Evolutionary conservation across 1,284 basidiomycete genomes (phyloP).

Genomic region (Cryptococcus hybrid): DNA sequence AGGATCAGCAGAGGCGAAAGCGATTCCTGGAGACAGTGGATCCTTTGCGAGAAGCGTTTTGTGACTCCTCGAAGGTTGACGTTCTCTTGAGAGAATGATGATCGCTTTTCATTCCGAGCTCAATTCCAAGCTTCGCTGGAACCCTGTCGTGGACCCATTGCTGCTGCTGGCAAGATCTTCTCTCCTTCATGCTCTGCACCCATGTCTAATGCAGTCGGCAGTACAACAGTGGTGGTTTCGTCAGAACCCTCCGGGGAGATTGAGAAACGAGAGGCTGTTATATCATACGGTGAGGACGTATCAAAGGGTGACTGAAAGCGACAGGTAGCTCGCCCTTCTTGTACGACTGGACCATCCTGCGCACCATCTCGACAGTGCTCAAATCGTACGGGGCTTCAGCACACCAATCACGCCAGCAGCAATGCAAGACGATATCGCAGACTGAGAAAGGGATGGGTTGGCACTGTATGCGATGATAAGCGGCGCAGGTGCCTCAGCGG

Average conservation of each 20-base stretch:
- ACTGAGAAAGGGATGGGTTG: slow-evolving; percentile 33
- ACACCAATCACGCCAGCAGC: slow-evolving; percentile 44
- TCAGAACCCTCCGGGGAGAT: neutral
- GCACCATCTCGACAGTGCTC: slow-evolving; percentile 25
- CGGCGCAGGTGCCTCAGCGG: slow-evolving; percentile 3
- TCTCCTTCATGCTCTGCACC: slow-evolving; percentile 43
- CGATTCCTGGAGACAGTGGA: neutral
- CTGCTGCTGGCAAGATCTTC: slow-evolving; percentile 27
- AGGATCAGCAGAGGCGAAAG: neutral
- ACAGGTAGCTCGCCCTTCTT: slow-evolving; percentile 17
- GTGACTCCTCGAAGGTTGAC: too few species aligned
- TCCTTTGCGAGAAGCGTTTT: neutral
- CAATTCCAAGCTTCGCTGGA: too few species aligned
- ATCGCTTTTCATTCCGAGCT: too few species aligned
- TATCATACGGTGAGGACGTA: neutral
- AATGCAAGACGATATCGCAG: slow-evolving; percentile 36
- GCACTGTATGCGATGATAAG: slow-evolving; percentile 47
- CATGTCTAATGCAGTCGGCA: slow-evolving; percentile 39
- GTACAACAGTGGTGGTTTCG: slow-evolving; percentile 24
- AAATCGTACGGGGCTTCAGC: slow-evolving; percentile 44
- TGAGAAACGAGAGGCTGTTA: neutral
- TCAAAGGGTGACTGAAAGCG: slow-evolving; percentile 1
- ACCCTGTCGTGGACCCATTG: slow-evolving; percentile 2
- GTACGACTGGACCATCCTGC: slow-evolving; percentile 31
- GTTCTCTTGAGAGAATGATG: too few species aligned